Base-by-base conservation (phyloP, 1,139 yeast species). In the Candida neerlandica region DNA sequence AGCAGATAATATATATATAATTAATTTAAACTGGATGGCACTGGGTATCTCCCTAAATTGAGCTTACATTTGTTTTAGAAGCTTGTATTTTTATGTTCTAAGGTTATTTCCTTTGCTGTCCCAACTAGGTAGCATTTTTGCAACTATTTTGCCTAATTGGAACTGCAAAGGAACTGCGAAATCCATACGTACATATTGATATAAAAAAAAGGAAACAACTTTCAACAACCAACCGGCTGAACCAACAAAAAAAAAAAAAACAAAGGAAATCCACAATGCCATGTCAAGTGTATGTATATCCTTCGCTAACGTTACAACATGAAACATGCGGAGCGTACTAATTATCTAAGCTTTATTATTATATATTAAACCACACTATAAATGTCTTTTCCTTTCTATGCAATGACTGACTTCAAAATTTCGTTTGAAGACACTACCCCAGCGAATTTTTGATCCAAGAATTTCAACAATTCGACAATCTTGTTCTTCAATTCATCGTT, bases 381-480 rank as follows among this genome's bases (percentile, higher is more conserved):
- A 14, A 35, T 16, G 45, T 21, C 35, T 14, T 35, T 35, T 18
- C 23, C 9, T 5, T 15, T 21, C 12, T 63, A 75, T 48, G 78
- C 77, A 61, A 84, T 77, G 52, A 82, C 81, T 49, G 76, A 59
- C 60, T 82, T 81, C 64, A 86, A 77, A 41, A 78, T 71, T 49
- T 76, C 77, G 60, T 82, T 80, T 51, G 79, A 73, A 27, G 86
- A 77, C 47, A 84, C 86, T 49, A 79, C 69, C 45, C 91, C 90
- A 41, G 81, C 68, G 61, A 75, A 84, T 55, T 82, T 81, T 52
- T 77, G 72, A 65, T 89, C 89, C 65, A 90, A 77, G 72, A 79
- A 86, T 66, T 84, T 88, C 68, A 90, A 80, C 64, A 90, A 79
- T 55, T 80, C 86, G 55, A 88, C 68, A 49, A 88, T 88, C 68